phyloP scores from a whole-genome alignment of 2,329 filamentous ascomycete genomes.

The Oidium heveae region DNA sequence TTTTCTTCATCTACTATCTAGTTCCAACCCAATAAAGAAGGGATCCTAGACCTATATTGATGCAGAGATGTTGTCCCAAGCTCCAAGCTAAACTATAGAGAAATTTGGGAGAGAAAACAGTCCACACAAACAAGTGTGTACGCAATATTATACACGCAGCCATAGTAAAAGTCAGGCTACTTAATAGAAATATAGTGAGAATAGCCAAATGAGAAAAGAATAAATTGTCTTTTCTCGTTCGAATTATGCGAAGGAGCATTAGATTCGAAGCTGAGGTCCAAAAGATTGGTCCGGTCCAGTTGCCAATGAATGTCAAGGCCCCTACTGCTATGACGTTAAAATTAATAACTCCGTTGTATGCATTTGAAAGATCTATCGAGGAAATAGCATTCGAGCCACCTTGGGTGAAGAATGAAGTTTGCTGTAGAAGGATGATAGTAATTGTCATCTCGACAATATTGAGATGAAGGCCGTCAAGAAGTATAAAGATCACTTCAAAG shows the following conservation, averaged over 20 bases:
- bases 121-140: conserved; percentile 94
- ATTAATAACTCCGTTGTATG: conserved; percentile 70
- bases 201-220: conserved; percentile 28
- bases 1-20: background rate
- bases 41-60: conserved; percentile 40
- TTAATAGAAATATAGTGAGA: conserved; percentile 44
- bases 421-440: conserved; percentile 51
- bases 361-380: conserved; percentile 78
- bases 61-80: conserved; percentile 49
- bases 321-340: conserved; percentile 71
- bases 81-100: conserved; percentile 81
- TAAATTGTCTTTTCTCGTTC: conserved; percentile 4
- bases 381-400: conserved; percentile 89
- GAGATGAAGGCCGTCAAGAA: conserved; percentile 23
- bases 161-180: conserved; percentile 53
- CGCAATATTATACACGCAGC: conserved; percentile 59
- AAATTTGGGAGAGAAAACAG: conserved; percentile 92
- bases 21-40: conserved; percentile 28
- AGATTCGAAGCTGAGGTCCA: conserved; percentile 47
- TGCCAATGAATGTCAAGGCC: conserved; percentile 58
- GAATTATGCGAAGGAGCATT: conserved; percentile 22
- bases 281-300: conserved; percentile 81
- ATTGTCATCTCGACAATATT: conserved; percentile 34
- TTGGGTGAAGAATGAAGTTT: conserved; percentile 67
- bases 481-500: conserved; percentile 36